Percentiles rank a stretch among this genome's conserved stretches.
Evolutionary conservation across 169 alveolate genomes (phyloP).

Genomic region (Plasmodium cynomolgi): DNA sequence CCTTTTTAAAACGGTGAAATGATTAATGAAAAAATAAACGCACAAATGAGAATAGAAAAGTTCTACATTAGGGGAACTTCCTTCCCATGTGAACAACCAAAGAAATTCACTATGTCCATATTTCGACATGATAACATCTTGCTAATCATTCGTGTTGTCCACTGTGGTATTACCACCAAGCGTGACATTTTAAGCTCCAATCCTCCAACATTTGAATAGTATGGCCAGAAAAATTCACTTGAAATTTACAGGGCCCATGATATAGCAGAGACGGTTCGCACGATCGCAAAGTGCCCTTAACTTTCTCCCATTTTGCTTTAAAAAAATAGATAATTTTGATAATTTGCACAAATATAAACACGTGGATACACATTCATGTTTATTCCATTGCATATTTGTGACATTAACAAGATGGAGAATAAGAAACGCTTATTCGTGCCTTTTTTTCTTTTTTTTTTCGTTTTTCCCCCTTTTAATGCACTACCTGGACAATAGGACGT

Average conservation of each 20-base stretch:
- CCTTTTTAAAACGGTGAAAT: slow-evolving; percentile 17
- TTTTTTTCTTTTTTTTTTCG: neutral
- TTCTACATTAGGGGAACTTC: neutral
- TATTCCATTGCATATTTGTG: neutral
- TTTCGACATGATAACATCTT: neutral
- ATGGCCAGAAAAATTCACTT: slow-evolving; percentile 54
- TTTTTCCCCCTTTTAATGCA: neutral
- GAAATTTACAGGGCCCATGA: slow-evolving; percentile 66
- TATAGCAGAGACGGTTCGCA: slow-evolving; percentile 42
- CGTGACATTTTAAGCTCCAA: slow-evolving; percentile 73
- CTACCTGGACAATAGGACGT: slow-evolving; percentile 83
- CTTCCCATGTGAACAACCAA: neutral
- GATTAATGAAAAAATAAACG: slow-evolving; percentile 8
- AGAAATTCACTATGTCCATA: neutral
- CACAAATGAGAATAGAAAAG: neutral
- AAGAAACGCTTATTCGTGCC: slow-evolving; percentile 2
- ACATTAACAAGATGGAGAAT: neutral
- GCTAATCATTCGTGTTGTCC: neutral
- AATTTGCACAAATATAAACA: neutral
- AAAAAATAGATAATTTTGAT: neutral
- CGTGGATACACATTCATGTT: neutral
- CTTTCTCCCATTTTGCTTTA: slow-evolving; percentile 57
- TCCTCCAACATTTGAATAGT: slow-evolving; percentile 59
- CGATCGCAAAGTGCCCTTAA: slow-evolving; percentile 46
- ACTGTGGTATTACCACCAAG: slow-evolving; percentile 57